A percentile compares a stretch with the other conserved stretches of the same genome.
Evolutionary conservation across 768 basidiomycete genomes (phyloP).

Genomic region (Suillus plorans): DNA sequence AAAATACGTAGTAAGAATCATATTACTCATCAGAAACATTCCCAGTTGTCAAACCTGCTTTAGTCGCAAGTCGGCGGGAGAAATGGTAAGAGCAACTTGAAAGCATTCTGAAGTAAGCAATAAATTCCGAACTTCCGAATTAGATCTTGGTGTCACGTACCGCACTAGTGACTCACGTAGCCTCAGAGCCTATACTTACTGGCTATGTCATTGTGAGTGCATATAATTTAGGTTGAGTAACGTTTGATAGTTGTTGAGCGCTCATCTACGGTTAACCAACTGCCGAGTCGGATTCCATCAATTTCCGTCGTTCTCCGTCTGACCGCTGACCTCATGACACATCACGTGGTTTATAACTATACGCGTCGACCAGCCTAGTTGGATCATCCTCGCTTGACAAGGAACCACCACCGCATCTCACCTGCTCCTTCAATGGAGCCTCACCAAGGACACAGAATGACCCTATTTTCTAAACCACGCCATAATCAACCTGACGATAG

Average conservation of each 20-base stretch:
- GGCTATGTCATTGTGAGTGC: background rate
- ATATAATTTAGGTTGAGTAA: background rate
- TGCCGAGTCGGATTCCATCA: too few species aligned
- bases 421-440: conserved; percentile 4
- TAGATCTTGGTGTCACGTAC: background rate
- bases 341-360: conserved; percentile 13
- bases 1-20: background rate
- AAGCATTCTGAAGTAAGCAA: background rate
- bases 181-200: too few species aligned
- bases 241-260: background rate
- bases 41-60: background rate
- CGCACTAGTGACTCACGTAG: background rate
- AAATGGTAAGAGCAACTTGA: background rate
- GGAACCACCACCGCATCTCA: background rate
- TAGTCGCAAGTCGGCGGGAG: background rate
- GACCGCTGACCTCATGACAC: too few species aligned
- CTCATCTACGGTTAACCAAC: too few species aligned
- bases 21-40: background rate
- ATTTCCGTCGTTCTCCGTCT: too few species aligned
- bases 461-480: background rate
- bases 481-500: background rate
- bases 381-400: background rate
- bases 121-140: background rate
- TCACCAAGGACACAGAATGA: conserved; percentile 1
- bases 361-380: too few species aligned